Base-by-base conservation (phyloP, 176 grass and related monocot genomes). In the Eremochloa ophiuroides region DNA sequence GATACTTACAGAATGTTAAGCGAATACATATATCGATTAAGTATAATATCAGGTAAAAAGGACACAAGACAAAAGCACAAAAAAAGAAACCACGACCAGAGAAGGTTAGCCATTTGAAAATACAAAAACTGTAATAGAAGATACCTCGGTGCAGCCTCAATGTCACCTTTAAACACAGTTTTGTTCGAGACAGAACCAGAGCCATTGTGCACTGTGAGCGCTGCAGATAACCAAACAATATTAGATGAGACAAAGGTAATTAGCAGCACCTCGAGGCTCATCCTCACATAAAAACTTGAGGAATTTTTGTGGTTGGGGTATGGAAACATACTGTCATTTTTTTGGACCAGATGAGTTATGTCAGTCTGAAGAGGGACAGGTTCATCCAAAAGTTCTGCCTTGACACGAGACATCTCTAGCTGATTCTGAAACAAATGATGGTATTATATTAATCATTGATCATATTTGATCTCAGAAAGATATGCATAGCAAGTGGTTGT, bases 121-220 rank as follows among this genome's bases (percentile, higher is more conserved):
- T 62, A 78, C 30, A 67, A 44, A 10, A 50, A 83, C 30, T 55
- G n/a, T 33, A 6, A 74, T 61, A 65, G 8, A 69, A 67, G 28
- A 67, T 88, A 91, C 89, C 71, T 91, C 48, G 78, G 43, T n/a
- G 41, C n/a, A 6, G 60, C 42, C 12, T 68, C 76, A 67, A 75
- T 69, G 66, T 51, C 80, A 31, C 67, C 72, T 31, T 82, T 58
- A 33, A 88, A 18, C 44, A 79, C 70, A 82, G 38, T 40, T 82
- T 85, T 48, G 77, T 79, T 85, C 40, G 86, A 72, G 12, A 77
- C 37, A 82, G 66, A 66, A 33, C 72, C 8, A 67, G 30, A 18
- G 2, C 68, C 73, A 79, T 64, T 43, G 18, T 2, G 30, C 9
- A 68, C 42, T 40, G 6, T 74, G 5, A 16, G 25, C 14, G 17